These are phyloP conservation scores for Entomortierella lignicola DNA, from an alignment of 192 early-diverging fungal species.

Conservation along the genomic window DNA sequence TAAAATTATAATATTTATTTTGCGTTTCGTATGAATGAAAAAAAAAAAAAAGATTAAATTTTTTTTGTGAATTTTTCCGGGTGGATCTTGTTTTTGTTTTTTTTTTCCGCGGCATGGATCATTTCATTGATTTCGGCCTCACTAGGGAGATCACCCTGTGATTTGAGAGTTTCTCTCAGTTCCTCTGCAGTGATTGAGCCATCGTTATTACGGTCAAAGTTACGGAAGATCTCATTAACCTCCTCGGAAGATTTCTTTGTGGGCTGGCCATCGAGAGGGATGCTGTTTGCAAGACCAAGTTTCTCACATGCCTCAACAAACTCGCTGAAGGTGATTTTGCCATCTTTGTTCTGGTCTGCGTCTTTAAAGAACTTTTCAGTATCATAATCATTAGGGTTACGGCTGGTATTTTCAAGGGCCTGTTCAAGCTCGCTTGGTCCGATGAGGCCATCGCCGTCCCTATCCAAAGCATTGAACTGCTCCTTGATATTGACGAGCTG, in stretches of 20 bases:
- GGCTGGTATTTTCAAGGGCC: constrained; percentile 57
- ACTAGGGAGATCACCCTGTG: constrained; percentile 74
- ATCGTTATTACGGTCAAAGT: constrained; percentile 68
- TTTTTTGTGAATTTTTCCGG: constrained; percentile 67
- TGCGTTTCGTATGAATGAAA: too few species aligned
- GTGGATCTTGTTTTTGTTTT: constrained; percentile 73
- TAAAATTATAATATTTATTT: too few species aligned
- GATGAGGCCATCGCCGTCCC: constrained; percentile 54
- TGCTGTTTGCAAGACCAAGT: constrained; percentile 1
- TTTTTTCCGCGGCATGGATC: constrained; percentile 81
- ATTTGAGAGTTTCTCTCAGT: constrained; percentile 52
- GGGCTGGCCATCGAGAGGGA: constrained; percentile 2
- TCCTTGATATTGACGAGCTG: constrained; percentile 41
- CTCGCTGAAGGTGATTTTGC: constrained; percentile 73
- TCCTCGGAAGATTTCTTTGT: constrained; percentile 24
- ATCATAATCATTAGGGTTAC: constrained; percentile 73
- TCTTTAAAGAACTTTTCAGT: constrained; percentile 76
- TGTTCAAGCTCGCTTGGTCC: constrained; percentile 42
- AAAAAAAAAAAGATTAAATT: constrained; percentile 64
- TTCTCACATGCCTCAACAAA: constrained; percentile 62
- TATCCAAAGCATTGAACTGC: constrained; percentile 54
- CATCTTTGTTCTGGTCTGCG: constrained; percentile 76
- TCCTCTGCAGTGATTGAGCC: constrained; percentile 62
- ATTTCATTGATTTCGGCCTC: constrained; percentile 82
- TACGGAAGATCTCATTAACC: constrained; percentile 44